phyloP scores from a whole-genome alignment of 169 alveolate genomes.

The Eimeria falciformis region DNA sequence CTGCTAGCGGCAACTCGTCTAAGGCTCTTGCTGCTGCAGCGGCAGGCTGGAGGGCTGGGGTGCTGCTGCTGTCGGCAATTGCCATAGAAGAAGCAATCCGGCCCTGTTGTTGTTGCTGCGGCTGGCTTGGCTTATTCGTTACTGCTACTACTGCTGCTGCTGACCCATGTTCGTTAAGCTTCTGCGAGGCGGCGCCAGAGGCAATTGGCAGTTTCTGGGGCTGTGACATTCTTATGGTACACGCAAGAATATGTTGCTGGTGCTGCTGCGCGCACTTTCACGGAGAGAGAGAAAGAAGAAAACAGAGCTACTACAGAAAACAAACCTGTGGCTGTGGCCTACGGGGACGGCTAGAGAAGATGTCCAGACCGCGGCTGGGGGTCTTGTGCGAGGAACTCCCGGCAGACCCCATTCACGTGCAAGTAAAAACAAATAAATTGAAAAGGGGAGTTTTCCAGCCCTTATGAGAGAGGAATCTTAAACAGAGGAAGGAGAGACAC shows the following conservation, averaged over 20 bases:
- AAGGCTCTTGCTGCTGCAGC: neutral
- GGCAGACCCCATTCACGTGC: neutral
- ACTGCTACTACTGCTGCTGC: slow-evolving; percentile 32
- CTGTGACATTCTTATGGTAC: neutral
- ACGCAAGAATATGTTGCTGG: neutral
- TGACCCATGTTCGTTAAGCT: neutral
- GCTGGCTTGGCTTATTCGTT: neutral
- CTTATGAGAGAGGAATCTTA: too few relatives aligned
- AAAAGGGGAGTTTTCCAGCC: too few relatives aligned
- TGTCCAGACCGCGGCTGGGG: neutral
- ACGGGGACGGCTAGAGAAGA: neutral
- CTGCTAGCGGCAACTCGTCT: too few relatives aligned
- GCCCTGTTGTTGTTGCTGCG: neutral
- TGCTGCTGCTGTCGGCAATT: neutral
- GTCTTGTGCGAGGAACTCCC: neutral
- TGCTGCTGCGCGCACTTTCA: slow-evolving; percentile 38
- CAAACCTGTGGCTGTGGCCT: neutral
- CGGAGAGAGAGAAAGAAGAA: neutral
- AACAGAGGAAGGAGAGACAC: too few relatives aligned
- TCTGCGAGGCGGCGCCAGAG: neutral
- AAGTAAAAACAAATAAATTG: too few relatives aligned
- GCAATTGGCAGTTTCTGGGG: neutral
- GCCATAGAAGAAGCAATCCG: neutral
- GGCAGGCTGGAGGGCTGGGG: neutral
- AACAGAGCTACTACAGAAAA: neutral